Evolutionary conservation across 148 eudicot species (phyloP).

Genomic region (Persicaria tinctoria): DNA sequence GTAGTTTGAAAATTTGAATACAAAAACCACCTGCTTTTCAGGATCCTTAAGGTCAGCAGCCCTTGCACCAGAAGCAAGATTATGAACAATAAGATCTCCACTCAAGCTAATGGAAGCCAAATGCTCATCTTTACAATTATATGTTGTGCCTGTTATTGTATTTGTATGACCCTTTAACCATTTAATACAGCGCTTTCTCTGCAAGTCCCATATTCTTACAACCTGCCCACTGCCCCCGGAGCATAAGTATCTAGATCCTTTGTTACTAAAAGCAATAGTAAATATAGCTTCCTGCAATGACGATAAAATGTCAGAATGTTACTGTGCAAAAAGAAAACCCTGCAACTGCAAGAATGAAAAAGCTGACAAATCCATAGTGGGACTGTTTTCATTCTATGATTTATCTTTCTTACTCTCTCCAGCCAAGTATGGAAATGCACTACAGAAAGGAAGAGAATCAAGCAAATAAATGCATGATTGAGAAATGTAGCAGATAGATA

Average conservation of each 20-base stretch:
- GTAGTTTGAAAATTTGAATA: neutral
- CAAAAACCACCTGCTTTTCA: constrained; percentile 53
- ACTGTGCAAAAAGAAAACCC: neutral
- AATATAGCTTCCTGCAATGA: constrained; percentile 58
- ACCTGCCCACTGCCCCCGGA: constrained; percentile 89
- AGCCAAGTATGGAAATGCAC: neutral
- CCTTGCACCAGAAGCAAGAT: constrained; percentile 86
- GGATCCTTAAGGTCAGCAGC: constrained; percentile 94
- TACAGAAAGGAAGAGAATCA: neutral
- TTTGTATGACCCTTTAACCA: constrained; percentile 89
- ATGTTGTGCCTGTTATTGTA: constrained; percentile 69
- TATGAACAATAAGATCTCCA: constrained; percentile 90
- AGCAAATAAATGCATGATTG: neutral
- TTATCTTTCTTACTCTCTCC: neutral
- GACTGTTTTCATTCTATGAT: neutral
- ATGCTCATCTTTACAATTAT: constrained; percentile 96
- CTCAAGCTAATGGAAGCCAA: constrained; percentile 84
- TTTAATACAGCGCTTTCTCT: constrained; percentile 89
- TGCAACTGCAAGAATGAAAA: neutral
- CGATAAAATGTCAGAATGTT: constrained; percentile 5
- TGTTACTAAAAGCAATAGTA: constrained; percentile 78
- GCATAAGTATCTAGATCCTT: constrained; percentile 82
- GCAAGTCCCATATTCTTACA: constrained; percentile 94
- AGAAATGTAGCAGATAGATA: neutral
- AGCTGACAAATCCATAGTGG: neutral